Evolutionary conservation across 1,139 yeast species (phyloP).

Genomic region (Taphrina pruni): DNA sequence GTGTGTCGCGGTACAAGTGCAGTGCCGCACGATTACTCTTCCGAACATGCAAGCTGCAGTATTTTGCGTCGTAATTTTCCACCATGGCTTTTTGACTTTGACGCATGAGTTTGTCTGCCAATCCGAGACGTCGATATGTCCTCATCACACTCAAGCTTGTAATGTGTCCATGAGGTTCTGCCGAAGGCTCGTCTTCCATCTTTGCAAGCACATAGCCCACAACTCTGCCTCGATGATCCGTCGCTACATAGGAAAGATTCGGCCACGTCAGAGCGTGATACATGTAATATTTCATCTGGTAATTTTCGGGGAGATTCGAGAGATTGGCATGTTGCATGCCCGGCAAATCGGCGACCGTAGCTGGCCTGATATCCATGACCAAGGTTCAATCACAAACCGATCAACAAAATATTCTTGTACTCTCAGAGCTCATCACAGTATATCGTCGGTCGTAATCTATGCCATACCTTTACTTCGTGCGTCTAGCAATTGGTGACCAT

Average conservation of each 20-base stretch:
- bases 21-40: constrained; percentile 92
- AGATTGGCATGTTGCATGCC: constrained; percentile 88
- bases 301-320: constrained; percentile 92
- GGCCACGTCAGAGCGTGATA: constrained; percentile 97
- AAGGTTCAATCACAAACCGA: no score
- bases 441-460: no score
- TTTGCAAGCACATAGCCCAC: constrained; percentile 95
- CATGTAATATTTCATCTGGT: constrained; percentile 83
- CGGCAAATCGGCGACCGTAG: constrained; percentile 82
- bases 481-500: no score
- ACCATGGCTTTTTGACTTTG: constrained; percentile 81
- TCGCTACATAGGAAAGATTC: constrained; percentile 94
- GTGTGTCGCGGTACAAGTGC: constrained; percentile 85
- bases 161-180: constrained; percentile 88
- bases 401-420: no score
- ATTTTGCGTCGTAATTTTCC: constrained; percentile 80
- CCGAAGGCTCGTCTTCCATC: constrained; percentile 91
- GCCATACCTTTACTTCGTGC: no score
- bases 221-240: constrained; percentile 61
- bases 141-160: constrained; percentile 95
- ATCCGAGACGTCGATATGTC: constrained; percentile 90
- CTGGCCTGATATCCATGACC: constrained; percentile 78
- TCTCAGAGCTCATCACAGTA: no score
- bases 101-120: constrained; percentile 91
- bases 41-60: constrained; percentile 91